Evolutionary conservation across 805 yeast genomes (phyloP), one percentile per base, ranked within the genome.

Genomic region (Saturnispora gosingensis): DNA sequence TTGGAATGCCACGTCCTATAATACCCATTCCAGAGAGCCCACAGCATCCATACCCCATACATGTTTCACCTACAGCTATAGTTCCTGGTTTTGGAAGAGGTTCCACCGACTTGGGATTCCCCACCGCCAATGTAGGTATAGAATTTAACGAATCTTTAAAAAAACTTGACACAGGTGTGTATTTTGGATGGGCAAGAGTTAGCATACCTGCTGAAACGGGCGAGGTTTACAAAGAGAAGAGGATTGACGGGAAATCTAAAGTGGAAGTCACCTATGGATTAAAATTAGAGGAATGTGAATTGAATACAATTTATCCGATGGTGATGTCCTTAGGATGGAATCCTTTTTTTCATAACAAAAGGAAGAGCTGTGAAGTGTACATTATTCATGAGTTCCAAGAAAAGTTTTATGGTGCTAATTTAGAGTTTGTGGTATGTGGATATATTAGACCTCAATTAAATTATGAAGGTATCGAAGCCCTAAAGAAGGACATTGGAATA

Each of bases 251-350:
- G 5, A 65, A 66, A 32, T 57, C 70, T 10, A 62, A 64, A 25
- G 82, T 82, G 15, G 74, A 69, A 36, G 79, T 83, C 63, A 84
- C 80, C 53, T 80, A 77, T 60, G 97, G 96, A 0, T 56, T 65
- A 5, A 59, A 66, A 9, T 67, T 89, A 45, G 60, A 58, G 3
- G 77, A 74, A 40, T 68, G 75, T 2, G 73, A 73, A 48, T 56
- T 63, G n/a, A 67, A 69, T 18, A 27, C 25, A 4, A 74, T 74
- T 1, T 70, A 81, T 25, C 97, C 97, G 0, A 88, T 89, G 83
- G 99, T 93, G 8, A 84, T 91, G 87, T 87, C 96, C 8, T 75
- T 93, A 18, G 99, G 99, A 1, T 88, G 89, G 86, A 93, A 93
- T 63, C 98, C 99, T 38, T 91, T 83, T 64, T 93, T 81, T 69